A percentile compares a stretch with the other conserved stretches of the same genome.
Conservation (phyloP, 805 yeast genomes). For the Candida vaughaniae region DNA sequence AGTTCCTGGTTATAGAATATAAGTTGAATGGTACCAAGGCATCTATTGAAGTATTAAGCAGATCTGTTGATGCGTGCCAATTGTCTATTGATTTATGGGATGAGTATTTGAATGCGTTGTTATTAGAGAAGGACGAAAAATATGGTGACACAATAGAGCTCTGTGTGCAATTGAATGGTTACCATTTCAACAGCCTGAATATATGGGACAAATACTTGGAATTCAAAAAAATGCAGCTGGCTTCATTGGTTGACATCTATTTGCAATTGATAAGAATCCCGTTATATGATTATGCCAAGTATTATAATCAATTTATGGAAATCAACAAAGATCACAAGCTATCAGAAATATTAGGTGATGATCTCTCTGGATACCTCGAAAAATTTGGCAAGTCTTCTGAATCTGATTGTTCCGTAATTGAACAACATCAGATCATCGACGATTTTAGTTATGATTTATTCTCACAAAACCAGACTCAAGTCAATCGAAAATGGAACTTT, state of each 20-base stretch:
- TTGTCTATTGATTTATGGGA: constrained; percentile 65
- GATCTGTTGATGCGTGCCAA: constrained; percentile 51
- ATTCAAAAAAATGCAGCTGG: constrained; percentile 17
- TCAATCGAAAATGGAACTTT: constrained; percentile 64
- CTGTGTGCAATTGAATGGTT: constrained; percentile 48
- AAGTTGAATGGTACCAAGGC: constrained; percentile 54
- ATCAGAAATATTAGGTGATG: constrained; percentile 20
- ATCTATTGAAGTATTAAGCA: constrained; percentile 46
- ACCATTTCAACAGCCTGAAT: constrained; percentile 72
- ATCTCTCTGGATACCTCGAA: constrained; percentile 19
- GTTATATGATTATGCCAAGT: constrained; percentile 81
- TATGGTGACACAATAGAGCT: constrained; percentile 4
- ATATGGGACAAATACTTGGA: constrained; percentile 76
- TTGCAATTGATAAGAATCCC: constrained; percentile 57
- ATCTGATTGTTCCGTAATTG: constrained; percentile 30
- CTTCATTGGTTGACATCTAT: constrained; percentile 42
- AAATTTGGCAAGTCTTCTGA: constrained; percentile 21
- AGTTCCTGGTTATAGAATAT: constrained; percentile 53
- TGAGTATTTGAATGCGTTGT: constrained; percentile 58
- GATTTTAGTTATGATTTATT: constrained; percentile 45
- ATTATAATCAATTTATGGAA: constrained; percentile 52
- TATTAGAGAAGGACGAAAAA: constrained; percentile 21
- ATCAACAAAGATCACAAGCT: constrained; percentile 33
- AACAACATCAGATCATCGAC: constrained; percentile 42
- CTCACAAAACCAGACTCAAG: constrained; percentile 47